Evolutionary conservation across 148 eudicot species (phyloP).

Genomic region (Rhododendron ferrugineum): DNA sequence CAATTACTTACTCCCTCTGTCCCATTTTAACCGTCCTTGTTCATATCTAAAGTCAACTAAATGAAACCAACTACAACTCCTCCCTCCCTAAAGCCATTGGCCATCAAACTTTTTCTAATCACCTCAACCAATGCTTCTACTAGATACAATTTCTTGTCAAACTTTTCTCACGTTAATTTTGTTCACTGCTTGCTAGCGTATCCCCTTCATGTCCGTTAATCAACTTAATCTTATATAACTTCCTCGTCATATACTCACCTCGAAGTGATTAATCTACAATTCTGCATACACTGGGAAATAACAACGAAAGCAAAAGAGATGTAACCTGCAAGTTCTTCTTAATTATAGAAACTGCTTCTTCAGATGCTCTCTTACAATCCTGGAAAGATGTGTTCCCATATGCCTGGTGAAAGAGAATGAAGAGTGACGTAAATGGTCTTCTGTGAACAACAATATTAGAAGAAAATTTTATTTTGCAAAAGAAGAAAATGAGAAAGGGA

Average conservation of each 20-base stretch:
- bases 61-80: not conserved
- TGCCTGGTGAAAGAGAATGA: constrained; percentile 38
- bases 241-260: not conserved
- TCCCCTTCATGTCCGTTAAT: not conserved
- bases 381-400: constrained; percentile 92
- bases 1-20: not conserved
- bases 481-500: not conserved
- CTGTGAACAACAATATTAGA: not conserved
- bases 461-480: not conserved
- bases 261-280: not conserved
- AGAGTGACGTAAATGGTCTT: not conserved
- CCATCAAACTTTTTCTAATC: not conserved
- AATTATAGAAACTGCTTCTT: constrained; percentile 69
- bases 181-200: not conserved
- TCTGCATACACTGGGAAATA: not conserved
- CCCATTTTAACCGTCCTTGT: too few relatives aligned
- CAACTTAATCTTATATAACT: not conserved
- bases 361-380: constrained; percentile 93
- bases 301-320: constrained; percentile 11
- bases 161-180: not conserved
- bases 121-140: not conserved
- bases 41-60: not conserved
- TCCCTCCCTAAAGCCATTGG: not conserved
- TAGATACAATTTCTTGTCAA: not conserved
- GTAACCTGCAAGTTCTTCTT: constrained; percentile 78